Evolutionary conservation across 78 protist species (phyloP), one percentile per base, ranked within the genome.

Genomic region (Polysphondylium violaceum): DNA sequence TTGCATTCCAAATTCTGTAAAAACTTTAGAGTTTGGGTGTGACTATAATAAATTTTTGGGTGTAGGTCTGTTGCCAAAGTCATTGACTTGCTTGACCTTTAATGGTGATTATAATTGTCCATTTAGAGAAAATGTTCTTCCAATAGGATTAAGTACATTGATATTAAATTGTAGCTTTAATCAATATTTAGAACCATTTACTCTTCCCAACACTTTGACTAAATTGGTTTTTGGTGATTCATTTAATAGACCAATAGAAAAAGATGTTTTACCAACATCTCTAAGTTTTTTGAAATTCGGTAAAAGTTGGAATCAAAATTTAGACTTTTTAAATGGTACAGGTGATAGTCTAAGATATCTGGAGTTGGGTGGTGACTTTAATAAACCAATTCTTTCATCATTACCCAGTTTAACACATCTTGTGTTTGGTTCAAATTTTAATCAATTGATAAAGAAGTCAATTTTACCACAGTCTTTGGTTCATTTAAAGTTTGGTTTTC

Each of bases 241-340:
- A 47, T 47, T 47, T 47, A 47, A 47, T 47, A 8, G 53, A 47
- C 11, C 53, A 14, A 11, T 47, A 14, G 23, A 47, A 47, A 14
- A 47, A 14, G 23, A 47, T 14, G 53, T 14, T 47, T 8, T 8
- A 14, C 11, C 11, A 8, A 14, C 11, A 47, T 47, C 53, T 14
- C 8, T 14, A 47, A 11, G 8, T 14, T 14, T 47, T 47, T 8
- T 8, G 8, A 47, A 47, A 47, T 11, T 47, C 11, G 53, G 53
- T 11, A 47, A 47, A 47, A 14, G 23, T 14, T 14, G 53, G 8
- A 47, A 47, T 47, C 53, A 47, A 47, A n/a, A n/a, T n/a, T n/a
- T n/a, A n/a, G 69, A 50, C 55, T 50, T 50, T 50, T 50, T 50
- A 50, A 50, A 50, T 50, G 55, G 55, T 50, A 50, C 55, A 50